Evolutionary conservation across 1,139 yeast species (phyloP), one percentile per base, ranked within the genome.

Genomic region (Blastobotrys indianensis): DNA sequence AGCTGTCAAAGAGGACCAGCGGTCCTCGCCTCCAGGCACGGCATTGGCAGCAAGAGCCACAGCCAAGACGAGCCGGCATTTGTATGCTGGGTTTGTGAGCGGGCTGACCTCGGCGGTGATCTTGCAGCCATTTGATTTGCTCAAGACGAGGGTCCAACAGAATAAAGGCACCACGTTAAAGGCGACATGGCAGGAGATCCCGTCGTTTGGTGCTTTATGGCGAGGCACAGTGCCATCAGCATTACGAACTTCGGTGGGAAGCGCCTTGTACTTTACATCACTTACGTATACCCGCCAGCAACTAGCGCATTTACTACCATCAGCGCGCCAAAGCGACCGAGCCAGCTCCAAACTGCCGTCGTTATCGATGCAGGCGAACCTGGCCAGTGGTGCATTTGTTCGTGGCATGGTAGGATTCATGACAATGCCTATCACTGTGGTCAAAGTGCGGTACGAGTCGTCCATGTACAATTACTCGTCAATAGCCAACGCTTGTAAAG

Each of bases 391-490:
- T 2, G 86, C 86, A 39, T 59, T 81, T 1, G 83, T 94, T 1
- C 72, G 98, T 47, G 90, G 92, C 0, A 53, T 77, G 1, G 95
- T 88, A 4, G 98, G 98, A 1, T 75, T 83, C 53, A 53, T 85
- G 16, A 87, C 96, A n/a, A 92, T 92, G 98, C 98, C 98, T 0
- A 77, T 92, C n/a, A 92, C 98, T 0, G 80, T 92, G n/a, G 68
- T 92, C 40, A 92, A 92, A 61, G 94, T 94, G 9, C 73, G 97
- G 39, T 88, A 77, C 58, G 97, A 92, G 65, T 64, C 70, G 8
- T 83, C 83, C 45, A 56, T 82, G 48, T 90, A 85, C 66, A 68
- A 76, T 41, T 88, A 88, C 64, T 73, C 69, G 37, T 79, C 94
- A 11, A 63, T 92, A 58, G 56, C 64, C 29, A 82, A 79, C 41